Conservation (phyloP, 257 asterid species). For the Capsicum baccatum region DNA sequence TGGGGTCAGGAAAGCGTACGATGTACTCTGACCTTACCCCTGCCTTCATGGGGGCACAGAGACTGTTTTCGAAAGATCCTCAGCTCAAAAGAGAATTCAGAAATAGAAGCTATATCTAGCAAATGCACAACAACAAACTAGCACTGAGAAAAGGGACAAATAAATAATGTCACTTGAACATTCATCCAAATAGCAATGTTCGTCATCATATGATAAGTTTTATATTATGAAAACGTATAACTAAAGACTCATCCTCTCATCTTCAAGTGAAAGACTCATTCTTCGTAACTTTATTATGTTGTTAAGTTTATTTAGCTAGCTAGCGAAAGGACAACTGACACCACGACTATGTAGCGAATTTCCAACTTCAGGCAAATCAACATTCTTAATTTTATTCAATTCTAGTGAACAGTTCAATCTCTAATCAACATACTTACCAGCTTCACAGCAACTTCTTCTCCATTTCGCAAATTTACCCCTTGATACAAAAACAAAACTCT, state of each 20-base stretch:
- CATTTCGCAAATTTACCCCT: conserved; percentile 69
- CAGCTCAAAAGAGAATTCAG: too few species aligned
- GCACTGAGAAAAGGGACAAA: not conserved
- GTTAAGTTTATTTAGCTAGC: not conserved
- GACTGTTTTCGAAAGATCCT: too few species aligned
- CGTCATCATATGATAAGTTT: not conserved
- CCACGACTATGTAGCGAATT: not conserved
- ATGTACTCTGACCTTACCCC: too few species aligned
- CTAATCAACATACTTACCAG: conserved; percentile 54
- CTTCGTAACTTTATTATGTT: not conserved
- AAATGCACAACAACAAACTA: not conserved
- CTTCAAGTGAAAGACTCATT: not conserved
- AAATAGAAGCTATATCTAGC: not conserved
- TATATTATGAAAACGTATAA: not conserved
- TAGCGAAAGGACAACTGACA: not conserved
- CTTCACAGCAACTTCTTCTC: conserved; percentile 93
- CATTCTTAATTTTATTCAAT: not conserved
- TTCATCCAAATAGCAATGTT: not conserved
- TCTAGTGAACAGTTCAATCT: not conserved
- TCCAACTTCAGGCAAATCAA: not conserved
- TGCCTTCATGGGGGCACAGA: too few species aligned
- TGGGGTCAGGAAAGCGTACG: too few species aligned
- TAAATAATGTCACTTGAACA: not conserved
- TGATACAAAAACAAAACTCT: conserved; percentile 36
- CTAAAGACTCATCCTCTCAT: conserved; percentile 4